A percentile compares a stretch with the other conserved stretches of the same genome.
Evolutionary conservation across 441 rosid genomes (phyloP).

Genomic region (Omphalea diandra): DNA sequence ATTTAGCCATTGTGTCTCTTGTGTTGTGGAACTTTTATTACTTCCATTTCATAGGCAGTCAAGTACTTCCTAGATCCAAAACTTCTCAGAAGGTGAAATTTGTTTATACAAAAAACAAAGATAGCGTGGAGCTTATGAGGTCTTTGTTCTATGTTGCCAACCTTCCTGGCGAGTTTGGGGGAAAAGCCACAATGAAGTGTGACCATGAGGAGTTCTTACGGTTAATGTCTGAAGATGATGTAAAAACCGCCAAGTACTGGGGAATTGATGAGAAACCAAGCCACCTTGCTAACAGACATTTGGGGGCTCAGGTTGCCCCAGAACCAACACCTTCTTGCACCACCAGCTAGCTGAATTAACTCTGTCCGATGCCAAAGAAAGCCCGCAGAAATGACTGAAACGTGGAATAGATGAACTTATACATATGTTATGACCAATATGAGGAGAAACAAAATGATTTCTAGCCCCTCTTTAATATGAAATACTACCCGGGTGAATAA

Average conservation of each 20-base stretch:
- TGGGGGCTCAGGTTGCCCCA: constrained; percentile 38
- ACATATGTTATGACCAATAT: neutral
- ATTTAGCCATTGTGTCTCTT: neutral
- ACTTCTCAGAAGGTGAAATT: constrained; percentile 80
- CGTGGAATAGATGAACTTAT: neutral
- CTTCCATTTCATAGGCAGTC: constrained; percentile 42
- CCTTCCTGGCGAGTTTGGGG: constrained; percentile 83
- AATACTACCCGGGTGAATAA: neutral
- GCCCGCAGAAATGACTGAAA: constrained; percentile 6
- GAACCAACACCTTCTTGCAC: constrained; percentile 38
- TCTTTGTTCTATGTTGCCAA: constrained; percentile 74
- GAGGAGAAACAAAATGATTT: neutral
- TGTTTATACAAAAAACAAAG: constrained; percentile 80
- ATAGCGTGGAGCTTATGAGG: constrained; percentile 78
- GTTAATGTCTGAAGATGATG: constrained; percentile 72
- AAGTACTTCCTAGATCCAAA: constrained; percentile 78
- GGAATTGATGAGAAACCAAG: constrained; percentile 43
- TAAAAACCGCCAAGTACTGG: constrained; percentile 65
- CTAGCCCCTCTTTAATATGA: neutral
- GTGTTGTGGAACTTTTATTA: neutral
- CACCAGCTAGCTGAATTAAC: constrained; percentile 37
- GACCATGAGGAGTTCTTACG: constrained; percentile 83
- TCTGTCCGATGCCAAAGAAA: neutral
- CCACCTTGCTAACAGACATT: constrained; percentile 26
- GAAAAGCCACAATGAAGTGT: constrained; percentile 64